Evolutionary conservation across 139 green algal genomes (phyloP).

Genomic region (Haematococcus sp.): DNA sequence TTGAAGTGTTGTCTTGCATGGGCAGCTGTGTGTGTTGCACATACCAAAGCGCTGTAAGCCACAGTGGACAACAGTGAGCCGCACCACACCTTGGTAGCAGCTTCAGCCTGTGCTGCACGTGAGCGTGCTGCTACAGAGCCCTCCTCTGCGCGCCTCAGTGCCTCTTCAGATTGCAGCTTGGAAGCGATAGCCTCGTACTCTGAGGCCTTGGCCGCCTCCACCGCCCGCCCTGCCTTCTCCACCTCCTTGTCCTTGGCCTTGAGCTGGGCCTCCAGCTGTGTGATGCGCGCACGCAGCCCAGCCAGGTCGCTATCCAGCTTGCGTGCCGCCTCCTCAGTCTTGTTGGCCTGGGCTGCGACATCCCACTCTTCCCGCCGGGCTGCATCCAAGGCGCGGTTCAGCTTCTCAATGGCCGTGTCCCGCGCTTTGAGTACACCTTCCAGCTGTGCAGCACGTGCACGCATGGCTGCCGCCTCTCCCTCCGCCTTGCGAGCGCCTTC

Average conservation of each 20-base stretch:
- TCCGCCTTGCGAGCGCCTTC: constrained; percentile 28
- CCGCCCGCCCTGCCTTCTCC: constrained; percentile 2
- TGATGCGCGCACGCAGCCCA: not conserved
- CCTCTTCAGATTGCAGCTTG: constrained; percentile 6
- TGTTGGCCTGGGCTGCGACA: constrained; percentile 2
- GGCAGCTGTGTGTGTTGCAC: too few relatives aligned
- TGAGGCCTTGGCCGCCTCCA: constrained; percentile 21
- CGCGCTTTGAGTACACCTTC: constrained; percentile 14
- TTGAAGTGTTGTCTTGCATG: too few relatives aligned
- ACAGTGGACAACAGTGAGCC: too few relatives aligned
- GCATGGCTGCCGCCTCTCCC: constrained; percentile 16
- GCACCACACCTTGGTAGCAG: not conserved
- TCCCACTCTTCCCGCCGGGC: constrained; percentile 17
- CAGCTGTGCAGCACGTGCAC: constrained; percentile 4
- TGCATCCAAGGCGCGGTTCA: constrained; percentile 21
- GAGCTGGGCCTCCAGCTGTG: constrained; percentile 13
- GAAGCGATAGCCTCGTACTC: constrained; percentile 25
- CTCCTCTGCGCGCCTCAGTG: not conserved
- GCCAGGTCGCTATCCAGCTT: constrained; percentile 19
- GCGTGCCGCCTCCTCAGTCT: constrained; percentile 17
- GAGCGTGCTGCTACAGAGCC: not conserved
- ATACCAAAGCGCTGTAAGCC: too few relatives aligned
- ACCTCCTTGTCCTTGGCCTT: constrained; percentile 20
- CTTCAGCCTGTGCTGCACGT: not conserved
- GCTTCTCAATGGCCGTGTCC: constrained; percentile 26